A percentile compares a stretch with the other conserved stretches of the same genome.
These are phyloP conservation scores for Mycena galericulata DNA, from an alignment of 768 basidiomycete genomes.

Conservation along the genomic window DNA sequence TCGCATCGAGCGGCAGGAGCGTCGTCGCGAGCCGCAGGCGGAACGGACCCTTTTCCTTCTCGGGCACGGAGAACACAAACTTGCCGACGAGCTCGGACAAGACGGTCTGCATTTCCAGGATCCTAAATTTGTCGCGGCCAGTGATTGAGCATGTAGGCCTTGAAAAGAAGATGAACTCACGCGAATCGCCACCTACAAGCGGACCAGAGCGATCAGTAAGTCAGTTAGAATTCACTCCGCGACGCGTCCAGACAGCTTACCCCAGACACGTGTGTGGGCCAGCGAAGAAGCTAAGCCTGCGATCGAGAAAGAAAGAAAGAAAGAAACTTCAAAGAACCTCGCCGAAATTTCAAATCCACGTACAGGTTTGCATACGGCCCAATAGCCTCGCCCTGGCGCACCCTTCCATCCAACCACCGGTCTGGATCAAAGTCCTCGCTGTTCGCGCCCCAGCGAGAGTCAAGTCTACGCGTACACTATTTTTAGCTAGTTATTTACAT, in stretches of 20 bases:
- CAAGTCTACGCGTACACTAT: conserved; percentile 11
- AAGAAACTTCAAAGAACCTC: neutral
- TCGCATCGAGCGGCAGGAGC: conserved; percentile 21
- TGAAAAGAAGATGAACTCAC: conserved; percentile 17
- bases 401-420: conserved; percentile 45
- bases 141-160: neutral
- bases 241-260: conserved; percentile 10
- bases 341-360: conserved; percentile 17
- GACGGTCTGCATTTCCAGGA: conserved; percentile 55
- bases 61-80: conserved; percentile 49
- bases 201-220: neutral
- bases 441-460: conserved; percentile 50
- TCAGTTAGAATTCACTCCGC: neutral
- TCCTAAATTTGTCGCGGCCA: conserved; percentile 29
- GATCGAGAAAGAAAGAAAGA: neutral
- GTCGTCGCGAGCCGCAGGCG: conserved; percentile 20
- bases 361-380: conserved; percentile 45
- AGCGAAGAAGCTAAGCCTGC: conserved; percentile 24
- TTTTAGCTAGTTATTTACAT: neutral
- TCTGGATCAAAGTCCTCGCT: conserved; percentile 49
- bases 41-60: conserved; percentile 12
- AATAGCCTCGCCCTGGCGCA: conserved; percentile 37
- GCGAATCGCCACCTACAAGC: conserved; percentile 26
- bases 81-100: conserved; percentile 51
- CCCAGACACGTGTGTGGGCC: conserved; percentile 26